Evolutionary conservation across 2,329 filamentous ascomycete genomes (phyloP).

Genomic region (Periconia digitata): DNA sequence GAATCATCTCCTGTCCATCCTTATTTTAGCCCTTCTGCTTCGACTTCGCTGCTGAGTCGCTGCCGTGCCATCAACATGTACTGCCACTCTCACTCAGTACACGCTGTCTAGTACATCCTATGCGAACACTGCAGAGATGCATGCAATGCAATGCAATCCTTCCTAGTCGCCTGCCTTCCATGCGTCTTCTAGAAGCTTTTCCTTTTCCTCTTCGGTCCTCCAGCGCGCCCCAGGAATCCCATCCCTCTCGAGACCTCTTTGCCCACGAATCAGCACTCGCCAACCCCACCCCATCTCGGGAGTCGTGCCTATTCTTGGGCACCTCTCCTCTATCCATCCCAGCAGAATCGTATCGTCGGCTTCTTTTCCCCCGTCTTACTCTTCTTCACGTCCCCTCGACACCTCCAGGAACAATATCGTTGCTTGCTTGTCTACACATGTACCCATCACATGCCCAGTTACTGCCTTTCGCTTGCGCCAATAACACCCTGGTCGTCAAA

Average conservation of each 20-base stretch:
- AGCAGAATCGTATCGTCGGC: slow-evolving; percentile 35
- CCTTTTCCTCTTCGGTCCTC: slow-evolving; percentile 4
- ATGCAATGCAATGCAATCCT: slow-evolving; percentile 16
- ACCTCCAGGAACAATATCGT: too few species aligned
- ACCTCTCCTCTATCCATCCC: slow-evolving; percentile 8
- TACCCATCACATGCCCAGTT: background rate
- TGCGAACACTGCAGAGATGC: too few species aligned
- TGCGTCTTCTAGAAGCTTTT: slow-evolving; percentile 30
- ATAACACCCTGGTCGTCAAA: background rate
- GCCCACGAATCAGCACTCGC: slow-evolving; percentile 29
- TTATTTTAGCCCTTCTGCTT: background rate
- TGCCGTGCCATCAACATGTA: background rate
- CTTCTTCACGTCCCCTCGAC: background rate
- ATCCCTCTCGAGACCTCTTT: too few species aligned
- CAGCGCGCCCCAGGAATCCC: too few species aligned
- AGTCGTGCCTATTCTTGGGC: background rate
- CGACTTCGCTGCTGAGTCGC: background rate
- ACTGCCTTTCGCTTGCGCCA: background rate
- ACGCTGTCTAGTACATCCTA: background rate
- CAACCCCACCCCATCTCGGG: slow-evolving; percentile 10
- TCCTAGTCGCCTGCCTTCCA: slow-evolving; percentile 31
- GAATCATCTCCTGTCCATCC: background rate
- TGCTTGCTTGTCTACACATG: background rate
- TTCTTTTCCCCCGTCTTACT: slow-evolving; percentile 22
- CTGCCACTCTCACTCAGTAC: background rate